These are phyloP conservation scores for Cladosporium sp. DNA, from an alignment of 2,329 filamentous ascomycete genomes.

Conservation along the genomic window DNA sequence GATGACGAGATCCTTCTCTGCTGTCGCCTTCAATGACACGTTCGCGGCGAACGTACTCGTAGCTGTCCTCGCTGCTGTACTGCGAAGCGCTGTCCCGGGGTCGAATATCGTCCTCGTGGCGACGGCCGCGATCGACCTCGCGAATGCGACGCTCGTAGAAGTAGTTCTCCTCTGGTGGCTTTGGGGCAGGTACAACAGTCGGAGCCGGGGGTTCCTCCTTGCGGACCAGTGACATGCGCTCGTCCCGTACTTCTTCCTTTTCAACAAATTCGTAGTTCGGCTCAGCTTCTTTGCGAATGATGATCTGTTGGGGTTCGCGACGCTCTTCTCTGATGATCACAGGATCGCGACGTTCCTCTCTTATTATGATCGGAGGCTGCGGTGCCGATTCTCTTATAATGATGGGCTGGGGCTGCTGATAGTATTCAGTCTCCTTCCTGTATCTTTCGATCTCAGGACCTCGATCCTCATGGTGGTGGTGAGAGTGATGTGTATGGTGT, in stretches of 20 bases:
- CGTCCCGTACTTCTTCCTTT: slow-evolving; percentile 56
- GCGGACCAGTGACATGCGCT: slow-evolving; percentile 48
- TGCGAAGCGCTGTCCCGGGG: slow-evolving; percentile 58
- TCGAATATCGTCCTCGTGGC: slow-evolving; percentile 48
- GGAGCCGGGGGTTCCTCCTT: slow-evolving; percentile 43
- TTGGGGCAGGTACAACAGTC: slow-evolving; percentile 27
- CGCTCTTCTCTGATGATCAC: slow-evolving; percentile 56
- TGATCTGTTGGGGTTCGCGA: slow-evolving; percentile 46
- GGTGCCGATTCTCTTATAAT: slow-evolving; percentile 55
- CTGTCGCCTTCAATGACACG: slow-evolving; percentile 44
- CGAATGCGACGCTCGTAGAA: slow-evolving; percentile 61
- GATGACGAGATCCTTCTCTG: slow-evolving; percentile 42
- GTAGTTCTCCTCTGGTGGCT: slow-evolving; percentile 56
- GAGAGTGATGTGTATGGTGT: slow-evolving; percentile 42
- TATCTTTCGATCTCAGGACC: slow-evolving; percentile 54
- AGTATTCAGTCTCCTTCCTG: slow-evolving; percentile 56
- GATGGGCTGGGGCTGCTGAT: slow-evolving; percentile 50
- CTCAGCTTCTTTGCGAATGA: slow-evolving; percentile 54
- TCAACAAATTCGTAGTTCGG: slow-evolving; percentile 63
- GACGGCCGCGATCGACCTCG: slow-evolving; percentile 54
- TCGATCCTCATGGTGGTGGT: slow-evolving; percentile 44
- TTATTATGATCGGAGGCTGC: slow-evolving; percentile 54
- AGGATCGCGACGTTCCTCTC: slow-evolving; percentile 51
- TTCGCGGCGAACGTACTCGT: slow-evolving; percentile 58
- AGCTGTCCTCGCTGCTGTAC: slow-evolving; percentile 63